Evolutionary conservation across 2,329 filamentous ascomycete genomes (phyloP), one percentile per base, ranked within the genome.

Genomic region (Didymella sp.): DNA sequence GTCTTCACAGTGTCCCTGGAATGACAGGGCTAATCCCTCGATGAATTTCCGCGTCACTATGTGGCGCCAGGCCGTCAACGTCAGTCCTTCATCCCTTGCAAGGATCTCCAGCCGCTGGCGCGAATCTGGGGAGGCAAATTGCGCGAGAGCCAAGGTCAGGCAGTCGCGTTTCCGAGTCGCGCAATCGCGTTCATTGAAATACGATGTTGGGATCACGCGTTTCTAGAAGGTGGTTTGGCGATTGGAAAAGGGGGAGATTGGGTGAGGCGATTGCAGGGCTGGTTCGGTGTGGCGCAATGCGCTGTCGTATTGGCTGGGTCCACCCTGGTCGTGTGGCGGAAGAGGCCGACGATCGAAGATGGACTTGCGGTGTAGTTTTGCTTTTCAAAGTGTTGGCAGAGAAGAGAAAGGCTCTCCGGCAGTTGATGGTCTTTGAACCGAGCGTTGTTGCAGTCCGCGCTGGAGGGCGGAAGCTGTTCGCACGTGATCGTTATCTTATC

Each of bases 41-140:
- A 50, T 7, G 37, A 41, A 24, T 15, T 33, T 27, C 42, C 31
- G 50, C 33, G 30, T 30, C 37, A 47, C 38, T 47, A 53, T 42
- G 59, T 62, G 59, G 61, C 57, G 58, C 45, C 28, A 25, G 13
- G 31, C 49, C 56, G 59, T 56, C 28, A 50, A 38, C 37, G 50
- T 60, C 46, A 38, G 15, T 21, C 33, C 21, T 35, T 44, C 37
- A 59, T 59, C 50, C 57, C 55, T 56, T 61, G 52, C 60, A 59
- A 60, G 62, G 62, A 61, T 61, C 50, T 42, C 54, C 54, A 59
- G 51, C 56, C 54, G 52, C 56, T 24, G 41, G 54, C 47, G 51
- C 51, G 45, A 52, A 59, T 45, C 51, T 51, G 49, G 51, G 49
- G 47, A 56, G 49, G 43, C 44, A 62, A 56, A 60, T 61, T 59